Evolutionary conservation across 768 basidiomycete genomes (phyloP).

Genomic region (Sarcomyxa edulis): DNA sequence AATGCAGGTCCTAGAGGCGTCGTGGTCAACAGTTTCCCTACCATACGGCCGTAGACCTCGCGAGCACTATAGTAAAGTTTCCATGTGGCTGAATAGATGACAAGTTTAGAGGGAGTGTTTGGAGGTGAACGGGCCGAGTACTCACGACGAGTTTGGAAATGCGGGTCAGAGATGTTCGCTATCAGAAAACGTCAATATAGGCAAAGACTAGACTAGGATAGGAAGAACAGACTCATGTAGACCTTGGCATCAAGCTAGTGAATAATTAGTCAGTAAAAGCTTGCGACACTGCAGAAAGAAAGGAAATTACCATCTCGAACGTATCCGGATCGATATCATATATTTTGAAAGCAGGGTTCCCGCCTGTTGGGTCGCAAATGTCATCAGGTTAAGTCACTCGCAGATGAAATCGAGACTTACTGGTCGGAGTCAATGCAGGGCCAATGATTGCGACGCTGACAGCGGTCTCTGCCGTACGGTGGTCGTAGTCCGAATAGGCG

Average conservation of each 20-base stretch:
- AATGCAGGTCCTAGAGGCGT: constrained; percentile 46
- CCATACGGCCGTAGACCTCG: constrained; percentile 40
- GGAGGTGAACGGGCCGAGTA: not conserved
- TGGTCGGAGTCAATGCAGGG: constrained; percentile 53
- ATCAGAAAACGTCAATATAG: not conserved
- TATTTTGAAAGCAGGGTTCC: constrained; percentile 51
- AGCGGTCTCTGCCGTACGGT: constrained; percentile 39
- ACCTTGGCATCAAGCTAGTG: constrained; percentile 50
- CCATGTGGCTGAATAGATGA: constrained; percentile 44
- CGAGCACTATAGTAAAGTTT: constrained; percentile 53
- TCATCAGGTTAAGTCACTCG: not conserved
- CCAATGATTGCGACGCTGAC: constrained; percentile 43
- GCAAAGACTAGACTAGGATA: not conserved
- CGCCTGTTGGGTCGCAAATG: constrained; percentile 27
- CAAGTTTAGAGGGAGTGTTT: too few species aligned
- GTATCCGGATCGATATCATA: constrained; percentile 66
- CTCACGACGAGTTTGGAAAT: constrained; percentile 44
- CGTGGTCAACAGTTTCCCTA: too few species aligned
- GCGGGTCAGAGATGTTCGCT: constrained; percentile 37
- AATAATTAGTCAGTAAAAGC: too few species aligned
- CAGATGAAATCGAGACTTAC: constrained; percentile 24
- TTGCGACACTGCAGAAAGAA: constrained; percentile 27
- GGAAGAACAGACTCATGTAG: constrained; percentile 36
- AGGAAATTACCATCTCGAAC: constrained; percentile 61
- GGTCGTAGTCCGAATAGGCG: constrained; percentile 48